phyloP scores from a whole-genome alignment of 2,329 filamentous ascomycete species.

The Dactylellina haptotyla region DNA sequence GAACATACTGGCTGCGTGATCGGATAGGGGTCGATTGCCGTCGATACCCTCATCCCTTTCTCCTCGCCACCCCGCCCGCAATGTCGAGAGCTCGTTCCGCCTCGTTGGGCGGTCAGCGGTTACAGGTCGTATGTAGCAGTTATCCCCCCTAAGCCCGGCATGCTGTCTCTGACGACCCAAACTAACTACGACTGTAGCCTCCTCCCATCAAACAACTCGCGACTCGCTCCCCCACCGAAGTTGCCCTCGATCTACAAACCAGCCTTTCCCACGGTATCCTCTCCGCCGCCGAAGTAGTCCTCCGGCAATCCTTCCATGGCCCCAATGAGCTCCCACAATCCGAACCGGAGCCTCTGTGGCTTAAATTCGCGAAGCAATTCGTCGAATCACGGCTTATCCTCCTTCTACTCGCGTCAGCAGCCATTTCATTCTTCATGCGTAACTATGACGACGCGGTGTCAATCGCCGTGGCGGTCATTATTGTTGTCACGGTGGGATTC shows the following conservation, averaged over 20 bases:
- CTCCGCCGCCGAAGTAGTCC: slow-evolving; percentile 77
- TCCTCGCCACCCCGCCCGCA: slow-evolving; percentile 3
- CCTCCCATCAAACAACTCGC: slow-evolving; percentile 42
- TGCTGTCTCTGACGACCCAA: neutral
- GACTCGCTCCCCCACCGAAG: slow-evolving; percentile 45
- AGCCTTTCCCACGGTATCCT: slow-evolving; percentile 85
- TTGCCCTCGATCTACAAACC: slow-evolving; percentile 60
- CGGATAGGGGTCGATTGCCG: slow-evolving; percentile 51
- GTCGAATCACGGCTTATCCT: slow-evolving; percentile 88
- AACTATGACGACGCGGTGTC: slow-evolving; percentile 96
- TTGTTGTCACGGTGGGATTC: slow-evolving; percentile 95
- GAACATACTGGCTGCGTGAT: slow-evolving; percentile 26
- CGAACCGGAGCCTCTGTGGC: slow-evolving; percentile 90
- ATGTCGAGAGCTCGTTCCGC: slow-evolving; percentile 44
- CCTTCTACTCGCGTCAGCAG: slow-evolving; percentile 87
- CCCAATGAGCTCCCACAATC: slow-evolving; percentile 96
- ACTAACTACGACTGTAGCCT: slow-evolving; percentile 10
- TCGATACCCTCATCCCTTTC: slow-evolving; percentile 52
- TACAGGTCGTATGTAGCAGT: slow-evolving; percentile 36
- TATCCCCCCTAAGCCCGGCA: neutral
- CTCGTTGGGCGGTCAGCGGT: slow-evolving; percentile 22
- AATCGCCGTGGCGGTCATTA: slow-evolving; percentile 94
- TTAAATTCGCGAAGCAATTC: slow-evolving; percentile 95
- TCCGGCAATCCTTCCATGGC: slow-evolving; percentile 81
- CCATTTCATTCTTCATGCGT: slow-evolving; percentile 86